phyloP scores from a whole-genome alignment of 2,329 filamentous ascomycete genomes.

The Didymellaceae sp. region DNA sequence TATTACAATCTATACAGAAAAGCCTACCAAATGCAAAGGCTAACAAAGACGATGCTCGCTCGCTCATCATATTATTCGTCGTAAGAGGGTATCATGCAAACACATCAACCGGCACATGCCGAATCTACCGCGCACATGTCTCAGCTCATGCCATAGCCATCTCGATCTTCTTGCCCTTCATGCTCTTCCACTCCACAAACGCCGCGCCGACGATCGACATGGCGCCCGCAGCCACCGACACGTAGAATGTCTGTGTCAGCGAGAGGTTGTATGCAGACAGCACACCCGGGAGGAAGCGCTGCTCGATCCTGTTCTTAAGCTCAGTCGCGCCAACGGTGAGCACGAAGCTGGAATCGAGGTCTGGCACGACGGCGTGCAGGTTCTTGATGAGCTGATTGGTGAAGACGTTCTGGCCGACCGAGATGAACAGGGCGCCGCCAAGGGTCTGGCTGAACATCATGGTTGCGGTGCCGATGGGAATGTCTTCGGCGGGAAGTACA shows the following conservation, averaged over 20 bases:
- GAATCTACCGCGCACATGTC: neutral
- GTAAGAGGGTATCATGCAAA: slow-evolving; percentile 21
- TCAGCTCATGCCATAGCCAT: slow-evolving; percentile 39
- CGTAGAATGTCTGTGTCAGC: slow-evolving; percentile 65
- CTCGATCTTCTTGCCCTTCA: slow-evolving; percentile 64
- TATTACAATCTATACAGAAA: slow-evolving; percentile 6
- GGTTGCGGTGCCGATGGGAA: slow-evolving; percentile 56
- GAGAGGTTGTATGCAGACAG: slow-evolving; percentile 69
- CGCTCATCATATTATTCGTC: slow-evolving; percentile 3
- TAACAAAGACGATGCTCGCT: neutral
- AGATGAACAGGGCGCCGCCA: slow-evolving; percentile 57
- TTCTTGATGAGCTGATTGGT: slow-evolving; percentile 57
- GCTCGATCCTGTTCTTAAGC: slow-evolving; percentile 60
- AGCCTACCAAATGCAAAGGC: neutral
- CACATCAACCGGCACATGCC: neutral
- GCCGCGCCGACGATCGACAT: slow-evolving; percentile 62
- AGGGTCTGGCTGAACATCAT: slow-evolving; percentile 58
- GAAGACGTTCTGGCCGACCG: slow-evolving; percentile 59
- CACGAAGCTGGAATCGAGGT: slow-evolving; percentile 52
- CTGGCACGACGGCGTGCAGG: slow-evolving; percentile 46
- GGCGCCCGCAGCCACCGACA: slow-evolving; percentile 62
- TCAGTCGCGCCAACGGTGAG: slow-evolving; percentile 63
- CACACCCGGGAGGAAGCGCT: slow-evolving; percentile 60
- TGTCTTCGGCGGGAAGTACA: slow-evolving; percentile 50
- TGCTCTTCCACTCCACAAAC: slow-evolving; percentile 69